A percentile compares a stretch with the other conserved stretches of the same genome.
phyloP scores from a whole-genome alignment of 2,329 filamentous ascomycete genomes.

The Pseudocercospora pini-densiflorae region DNA sequence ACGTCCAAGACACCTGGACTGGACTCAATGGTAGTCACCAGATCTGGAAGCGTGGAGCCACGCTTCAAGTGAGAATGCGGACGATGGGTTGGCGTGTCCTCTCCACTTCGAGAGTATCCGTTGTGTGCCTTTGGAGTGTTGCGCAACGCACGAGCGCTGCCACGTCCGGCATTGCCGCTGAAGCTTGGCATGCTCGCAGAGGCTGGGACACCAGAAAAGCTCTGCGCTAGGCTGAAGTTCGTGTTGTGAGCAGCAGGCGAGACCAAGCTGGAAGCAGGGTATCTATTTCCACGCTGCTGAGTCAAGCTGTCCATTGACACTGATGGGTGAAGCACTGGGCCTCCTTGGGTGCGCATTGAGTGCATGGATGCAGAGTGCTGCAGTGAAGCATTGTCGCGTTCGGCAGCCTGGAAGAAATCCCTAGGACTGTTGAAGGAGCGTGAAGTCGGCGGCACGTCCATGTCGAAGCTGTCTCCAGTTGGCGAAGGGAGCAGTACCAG shows the following conservation, averaged over 20 bases:
- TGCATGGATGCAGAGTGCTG: conserved; percentile 21
- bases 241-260: not conserved
- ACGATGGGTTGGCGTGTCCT: conserved; percentile 6
- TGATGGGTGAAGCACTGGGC: conserved; percentile 12
- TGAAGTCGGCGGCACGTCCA: not conserved
- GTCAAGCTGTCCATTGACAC: conserved; percentile 19
- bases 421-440: conserved; percentile 2
- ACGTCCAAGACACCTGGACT: not conserved
- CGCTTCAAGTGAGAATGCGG: not conserved
- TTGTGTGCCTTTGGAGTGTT: not conserved
- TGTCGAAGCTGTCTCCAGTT: not conserved
- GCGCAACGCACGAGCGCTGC: not conserved
- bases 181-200: conserved; percentile 7
- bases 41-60: not conserved
- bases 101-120: not conserved
- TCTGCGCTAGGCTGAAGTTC: not conserved
- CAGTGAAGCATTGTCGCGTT: conserved; percentile 1
- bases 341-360: conserved; percentile 2
- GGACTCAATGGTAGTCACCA: not conserved
- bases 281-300: not conserved
- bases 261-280: not conserved
- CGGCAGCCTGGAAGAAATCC: not conserved
- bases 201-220: not conserved
- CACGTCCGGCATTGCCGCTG: not conserved
- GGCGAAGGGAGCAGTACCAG: conserved; percentile 5